A percentile compares a stretch with the other conserved stretches of the same genome.
Evolutionary conservation across 257 asterid genomes (phyloP).

Genomic region (Schizonepeta tenuifolia): DNA sequence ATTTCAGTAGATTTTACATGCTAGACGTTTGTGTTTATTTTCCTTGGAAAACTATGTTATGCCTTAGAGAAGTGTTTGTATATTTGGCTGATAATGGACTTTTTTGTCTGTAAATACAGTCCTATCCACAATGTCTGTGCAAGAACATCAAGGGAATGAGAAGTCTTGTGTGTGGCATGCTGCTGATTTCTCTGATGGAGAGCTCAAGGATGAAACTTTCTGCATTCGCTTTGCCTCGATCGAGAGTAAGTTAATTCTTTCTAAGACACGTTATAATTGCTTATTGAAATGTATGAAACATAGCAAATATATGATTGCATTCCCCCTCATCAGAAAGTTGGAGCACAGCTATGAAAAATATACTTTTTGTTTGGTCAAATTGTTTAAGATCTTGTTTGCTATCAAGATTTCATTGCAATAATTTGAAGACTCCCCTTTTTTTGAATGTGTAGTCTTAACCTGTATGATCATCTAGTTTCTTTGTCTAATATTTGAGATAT

Average conservation of each 20-base stretch:
- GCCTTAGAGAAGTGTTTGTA: too few species aligned
- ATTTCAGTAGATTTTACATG: not conserved
- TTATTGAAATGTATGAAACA: not conserved
- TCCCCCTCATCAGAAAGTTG: not conserved
- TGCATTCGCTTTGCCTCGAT: slow-evolving; percentile 70
- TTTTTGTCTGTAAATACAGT: slow-evolving; percentile 45
- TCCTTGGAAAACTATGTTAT: not conserved
- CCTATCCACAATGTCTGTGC: slow-evolving; percentile 58
- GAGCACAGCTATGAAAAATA: too few species aligned
- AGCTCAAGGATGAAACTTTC: slow-evolving; percentile 78
- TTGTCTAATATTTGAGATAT: not conserved
- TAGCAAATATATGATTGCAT: not conserved
- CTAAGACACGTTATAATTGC: not conserved
- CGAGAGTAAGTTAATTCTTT: slow-evolving; percentile 57
- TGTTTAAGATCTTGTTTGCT: not conserved
- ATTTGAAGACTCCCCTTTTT: not conserved
- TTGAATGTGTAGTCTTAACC: not conserved
- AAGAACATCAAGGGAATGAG: slow-evolving; percentile 89
- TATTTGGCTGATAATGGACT: slow-evolving; percentile 10
- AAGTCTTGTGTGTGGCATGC: slow-evolving; percentile 95
- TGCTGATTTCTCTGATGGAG: slow-evolving; percentile 89
- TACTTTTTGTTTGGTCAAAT: not conserved
- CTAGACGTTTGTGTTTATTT: not conserved
- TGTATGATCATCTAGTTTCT: not conserved
- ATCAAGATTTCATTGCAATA: not conserved